phyloP scores from a whole-genome alignment of 1,284 basidiomycete species.

The Marasmius tenuissimus region DNA sequence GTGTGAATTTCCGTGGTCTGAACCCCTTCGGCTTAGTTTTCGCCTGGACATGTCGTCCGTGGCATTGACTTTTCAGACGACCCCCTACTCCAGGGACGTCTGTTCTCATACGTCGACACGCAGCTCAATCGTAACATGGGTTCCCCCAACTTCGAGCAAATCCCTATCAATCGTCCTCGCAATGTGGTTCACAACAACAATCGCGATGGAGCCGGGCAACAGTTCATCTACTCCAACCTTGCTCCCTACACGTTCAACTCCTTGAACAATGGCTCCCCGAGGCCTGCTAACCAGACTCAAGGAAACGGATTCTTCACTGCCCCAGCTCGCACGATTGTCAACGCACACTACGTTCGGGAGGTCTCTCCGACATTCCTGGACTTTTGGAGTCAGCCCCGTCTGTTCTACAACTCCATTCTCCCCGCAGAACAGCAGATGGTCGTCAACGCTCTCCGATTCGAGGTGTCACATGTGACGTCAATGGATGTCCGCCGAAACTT shows the following conservation, averaged over 20 bases:
- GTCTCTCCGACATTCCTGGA: slow-evolving; percentile 1
- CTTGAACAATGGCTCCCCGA: slow-evolving; percentile 2
- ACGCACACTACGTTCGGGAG: slow-evolving; percentile 1
- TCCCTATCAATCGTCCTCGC: slow-evolving; percentile 6
- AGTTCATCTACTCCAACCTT: slow-evolving; percentile 1
- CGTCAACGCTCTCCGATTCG: slow-evolving; percentile 5
- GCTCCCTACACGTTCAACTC: slow-evolving; percentile 3
- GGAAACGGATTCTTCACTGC: slow-evolving; percentile 9
- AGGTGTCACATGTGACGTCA: slow-evolving; percentile 1
- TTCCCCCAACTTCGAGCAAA: slow-evolving; percentile 6
- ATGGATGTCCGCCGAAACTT: slow-evolving; percentile 1
- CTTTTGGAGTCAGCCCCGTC: slow-evolving; percentile 3
- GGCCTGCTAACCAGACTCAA: slow-evolving; percentile 3
- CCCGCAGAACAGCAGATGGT: slow-evolving; percentile 8
- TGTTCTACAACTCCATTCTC: slow-evolving; percentile 5
- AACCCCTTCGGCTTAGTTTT: background rate
- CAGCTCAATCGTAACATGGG: slow-evolving; percentile 10
- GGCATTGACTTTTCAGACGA: slow-evolving; percentile 11
- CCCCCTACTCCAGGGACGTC: slow-evolving; percentile 7
- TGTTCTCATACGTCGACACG: slow-evolving; percentile 9
- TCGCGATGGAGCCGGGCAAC: slow-evolving; percentile 8
- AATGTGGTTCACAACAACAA: slow-evolving; percentile 6
- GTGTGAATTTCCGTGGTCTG: background rate
- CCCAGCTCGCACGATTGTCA: background rate
- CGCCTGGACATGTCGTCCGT: slow-evolving; percentile 2